Evolutionary conservation across 1,284 basidiomycete species (phyloP).

Genomic region (Sanguinoderma infundibulare): DNA sequence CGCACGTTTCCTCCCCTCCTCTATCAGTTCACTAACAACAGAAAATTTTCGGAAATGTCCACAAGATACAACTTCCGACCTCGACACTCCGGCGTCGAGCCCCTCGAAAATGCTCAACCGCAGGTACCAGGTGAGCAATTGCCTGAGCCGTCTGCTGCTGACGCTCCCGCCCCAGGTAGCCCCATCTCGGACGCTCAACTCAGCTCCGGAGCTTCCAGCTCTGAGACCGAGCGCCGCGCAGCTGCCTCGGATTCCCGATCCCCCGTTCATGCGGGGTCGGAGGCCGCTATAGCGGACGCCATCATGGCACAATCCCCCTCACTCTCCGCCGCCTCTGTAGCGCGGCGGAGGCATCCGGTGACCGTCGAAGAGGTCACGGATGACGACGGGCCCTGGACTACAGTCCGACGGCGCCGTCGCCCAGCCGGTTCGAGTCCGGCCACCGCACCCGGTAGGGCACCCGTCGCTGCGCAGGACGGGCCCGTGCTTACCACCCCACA

Average conservation of each 20-base stretch:
- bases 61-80: background rate
- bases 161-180: background rate
- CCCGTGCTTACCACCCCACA: background rate
- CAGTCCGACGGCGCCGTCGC: constrained; percentile 5
- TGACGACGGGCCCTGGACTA: constrained; percentile 4
- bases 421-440: background rate
- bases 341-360: background rate
- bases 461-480: constrained; percentile 1
- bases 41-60: background rate
- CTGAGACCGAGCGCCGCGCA: background rate
- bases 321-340: background rate
- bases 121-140: background rate
- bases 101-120: background rate
- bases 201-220: background rate
- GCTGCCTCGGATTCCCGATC: background rate
- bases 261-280: background rate
- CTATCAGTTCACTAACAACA: background rate
- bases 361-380: constrained; percentile 12
- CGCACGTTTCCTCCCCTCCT: background rate
- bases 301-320: background rate
- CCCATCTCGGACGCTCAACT: background rate
- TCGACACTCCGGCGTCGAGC: background rate
- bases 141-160: too few species aligned
- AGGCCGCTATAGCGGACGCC: background rate
- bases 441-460: background rate